Conservation (phyloP, 129 eudicot genomes). For the Tagetes erecta region DNA sequence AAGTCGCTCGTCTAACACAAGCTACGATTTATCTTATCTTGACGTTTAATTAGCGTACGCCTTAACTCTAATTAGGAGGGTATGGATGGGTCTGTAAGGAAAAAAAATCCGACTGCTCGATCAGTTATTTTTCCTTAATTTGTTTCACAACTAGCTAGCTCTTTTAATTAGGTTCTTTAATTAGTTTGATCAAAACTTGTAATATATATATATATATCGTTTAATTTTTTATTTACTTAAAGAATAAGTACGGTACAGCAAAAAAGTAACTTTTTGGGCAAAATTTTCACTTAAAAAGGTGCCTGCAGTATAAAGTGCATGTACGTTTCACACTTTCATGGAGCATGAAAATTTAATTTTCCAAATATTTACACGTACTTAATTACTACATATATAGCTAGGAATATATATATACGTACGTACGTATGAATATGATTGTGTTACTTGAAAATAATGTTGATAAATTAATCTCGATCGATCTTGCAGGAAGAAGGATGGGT, state of each 20-base stretch:
- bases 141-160: not conserved
- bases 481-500: constrained; percentile 98
- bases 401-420: too few species aligned
- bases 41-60: too few species aligned
- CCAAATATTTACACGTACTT: too few species aligned
- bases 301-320: not conserved
- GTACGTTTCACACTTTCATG: constrained; percentile 6
- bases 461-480: not conserved
- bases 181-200: too few species aligned
- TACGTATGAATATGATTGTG: not conserved
- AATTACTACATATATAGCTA: too few species aligned
- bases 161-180: too few species aligned
- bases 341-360: not conserved
- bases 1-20: too few species aligned
- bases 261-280: not conserved
- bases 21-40: too few species aligned
- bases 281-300: not conserved
- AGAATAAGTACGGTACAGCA: not conserved
- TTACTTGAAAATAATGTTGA: not conserved
- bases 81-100: too few species aligned
- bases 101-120: not conserved
- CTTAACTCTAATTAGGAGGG: too few species aligned
- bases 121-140: not conserved
- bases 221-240: too few species aligned
- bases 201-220: too few species aligned